Conservation (phyloP, 352 stramenopile species). For the Phytophthora ramorum region DNA sequence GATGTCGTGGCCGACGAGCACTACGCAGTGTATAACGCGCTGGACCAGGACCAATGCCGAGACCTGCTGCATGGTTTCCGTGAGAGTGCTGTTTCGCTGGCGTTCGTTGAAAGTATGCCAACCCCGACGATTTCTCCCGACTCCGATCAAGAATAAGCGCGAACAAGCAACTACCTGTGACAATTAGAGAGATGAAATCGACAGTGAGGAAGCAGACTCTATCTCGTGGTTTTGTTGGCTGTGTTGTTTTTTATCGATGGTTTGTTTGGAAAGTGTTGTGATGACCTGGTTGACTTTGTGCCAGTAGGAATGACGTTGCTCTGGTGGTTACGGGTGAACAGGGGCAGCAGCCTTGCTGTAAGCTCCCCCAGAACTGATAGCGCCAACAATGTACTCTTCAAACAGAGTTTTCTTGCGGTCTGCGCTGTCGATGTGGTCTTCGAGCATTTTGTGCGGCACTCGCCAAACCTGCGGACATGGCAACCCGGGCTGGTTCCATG, state of each 20-base stretch:
- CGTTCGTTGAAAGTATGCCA: slow-evolving; percentile 56
- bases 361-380: slow-evolving; percentile 54
- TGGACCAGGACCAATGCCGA: slow-evolving; percentile 69
- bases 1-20: slow-evolving; percentile 83
- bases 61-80: slow-evolving; percentile 73
- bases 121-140: slow-evolving; percentile 13
- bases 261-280: slow-evolving; percentile 3
- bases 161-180: slow-evolving; percentile 24
- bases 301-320: not conserved
- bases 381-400: slow-evolving; percentile 54
- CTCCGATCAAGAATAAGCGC: slow-evolving; percentile 36
- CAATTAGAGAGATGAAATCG: slow-evolving; percentile 36
- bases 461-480: slow-evolving; percentile 41
- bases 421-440: slow-evolving; percentile 22
- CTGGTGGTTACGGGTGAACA: not conserved
- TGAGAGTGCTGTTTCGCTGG: slow-evolving; percentile 71
- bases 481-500: slow-evolving; percentile 39
- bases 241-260: not conserved
- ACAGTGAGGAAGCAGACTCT: slow-evolving; percentile 21
- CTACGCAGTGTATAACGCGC: slow-evolving; percentile 67
- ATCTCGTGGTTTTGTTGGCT: slow-evolving; percentile 21
- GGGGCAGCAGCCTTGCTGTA: slow-evolving; percentile 44
- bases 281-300: not conserved
- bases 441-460: slow-evolving; percentile 52
- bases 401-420: slow-evolving; percentile 39